A percentile compares a stretch with the other conserved stretches of the same genome.
Conservation (phyloP, 805 yeast species). For the Candida manassasensis region DNA sequence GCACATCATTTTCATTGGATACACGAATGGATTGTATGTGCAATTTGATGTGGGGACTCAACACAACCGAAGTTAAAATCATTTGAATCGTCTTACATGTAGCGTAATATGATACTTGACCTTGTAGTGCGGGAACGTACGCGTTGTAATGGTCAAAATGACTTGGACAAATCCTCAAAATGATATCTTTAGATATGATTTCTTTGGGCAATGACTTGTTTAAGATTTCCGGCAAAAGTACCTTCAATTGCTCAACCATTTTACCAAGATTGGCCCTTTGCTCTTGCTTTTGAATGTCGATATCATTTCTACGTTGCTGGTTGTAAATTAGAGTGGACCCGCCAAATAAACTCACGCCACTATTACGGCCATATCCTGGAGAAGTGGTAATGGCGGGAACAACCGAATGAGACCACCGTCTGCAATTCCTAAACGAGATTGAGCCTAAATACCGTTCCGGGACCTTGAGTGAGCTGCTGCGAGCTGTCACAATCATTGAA, state of each 20-base stretch:
- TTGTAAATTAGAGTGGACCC: background rate
- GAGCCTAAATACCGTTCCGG: background rate
- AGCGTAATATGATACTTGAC: constrained; percentile 51
- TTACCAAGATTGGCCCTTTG: constrained; percentile 51
- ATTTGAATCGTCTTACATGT: constrained; percentile 54
- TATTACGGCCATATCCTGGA: too few species aligned
- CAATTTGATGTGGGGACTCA: constrained; percentile 47
- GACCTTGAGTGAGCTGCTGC: background rate
- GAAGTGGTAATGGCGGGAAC: background rate
- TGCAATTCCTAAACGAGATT: too few species aligned
- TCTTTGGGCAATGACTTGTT: constrained; percentile 40
- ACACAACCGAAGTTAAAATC: constrained; percentile 49
- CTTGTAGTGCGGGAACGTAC: constrained; percentile 52
- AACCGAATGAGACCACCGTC: background rate
- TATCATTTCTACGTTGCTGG: background rate
- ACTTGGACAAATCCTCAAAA: constrained; percentile 53
- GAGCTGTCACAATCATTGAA: background rate
- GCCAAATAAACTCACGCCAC: background rate
- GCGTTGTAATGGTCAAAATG: constrained; percentile 41
- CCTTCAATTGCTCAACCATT: constrained; percentile 44
- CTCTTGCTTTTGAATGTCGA: constrained; percentile 16
- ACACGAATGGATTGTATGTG: constrained; percentile 45
- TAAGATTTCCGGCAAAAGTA: constrained; percentile 48
- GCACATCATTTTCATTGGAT: constrained; percentile 16
- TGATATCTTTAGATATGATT: constrained; percentile 42